Evolutionary conservation across 192 early-diverging fungal genomes (phyloP).

Genomic region (Funneliformis geosporum): DNA sequence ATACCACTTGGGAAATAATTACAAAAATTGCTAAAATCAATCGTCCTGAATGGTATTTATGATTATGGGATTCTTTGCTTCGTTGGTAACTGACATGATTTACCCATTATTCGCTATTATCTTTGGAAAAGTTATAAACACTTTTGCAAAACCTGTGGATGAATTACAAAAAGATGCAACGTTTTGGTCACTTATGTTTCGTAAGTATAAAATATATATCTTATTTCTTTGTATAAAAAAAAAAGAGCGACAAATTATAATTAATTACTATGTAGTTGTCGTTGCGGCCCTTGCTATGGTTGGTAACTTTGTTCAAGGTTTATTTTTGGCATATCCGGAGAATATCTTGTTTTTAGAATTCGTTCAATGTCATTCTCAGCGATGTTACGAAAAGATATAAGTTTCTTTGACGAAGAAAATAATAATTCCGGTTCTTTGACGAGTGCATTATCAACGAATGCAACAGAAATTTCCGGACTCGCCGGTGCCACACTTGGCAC

Average conservation of each 20-base stretch:
- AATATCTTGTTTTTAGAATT: slow-evolving; percentile 60
- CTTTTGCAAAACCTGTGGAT: slow-evolving; percentile 11
- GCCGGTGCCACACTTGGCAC: slow-evolving; percentile 24
- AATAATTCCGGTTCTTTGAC: slow-evolving; percentile 72
- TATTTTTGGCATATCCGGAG: slow-evolving; percentile 46
- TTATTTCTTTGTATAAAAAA: not conserved
- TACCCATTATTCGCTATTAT: slow-evolving; percentile 77
- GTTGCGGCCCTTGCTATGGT: too few species aligned
- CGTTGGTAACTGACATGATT: slow-evolving; percentile 20
- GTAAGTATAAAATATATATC: slow-evolving; percentile 34
- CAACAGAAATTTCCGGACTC: slow-evolving; percentile 43
- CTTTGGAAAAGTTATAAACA: slow-evolving; percentile 46
- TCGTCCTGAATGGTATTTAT: slow-evolving; percentile 1
- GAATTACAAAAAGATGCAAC: slow-evolving; percentile 36
- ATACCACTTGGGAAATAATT: slow-evolving; percentile 14
- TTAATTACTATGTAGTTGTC: not conserved
- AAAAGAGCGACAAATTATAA: not conserved
- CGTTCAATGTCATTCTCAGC: slow-evolving; percentile 64
- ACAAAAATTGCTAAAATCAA: slow-evolving; percentile 8
- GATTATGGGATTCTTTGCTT: slow-evolving; percentile 8
- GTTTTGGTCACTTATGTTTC: slow-evolving; percentile 53
- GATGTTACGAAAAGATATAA: slow-evolving; percentile 71
- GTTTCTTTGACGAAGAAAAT: slow-evolving; percentile 68
- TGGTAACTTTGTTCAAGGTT: not conserved
- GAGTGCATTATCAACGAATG: slow-evolving; percentile 70